A percentile compares a stretch with the other conserved stretches of the same genome.
Conservation (phyloP, 768 basidiomycete genomes). For the Sarcomyxa edulis region DNA sequence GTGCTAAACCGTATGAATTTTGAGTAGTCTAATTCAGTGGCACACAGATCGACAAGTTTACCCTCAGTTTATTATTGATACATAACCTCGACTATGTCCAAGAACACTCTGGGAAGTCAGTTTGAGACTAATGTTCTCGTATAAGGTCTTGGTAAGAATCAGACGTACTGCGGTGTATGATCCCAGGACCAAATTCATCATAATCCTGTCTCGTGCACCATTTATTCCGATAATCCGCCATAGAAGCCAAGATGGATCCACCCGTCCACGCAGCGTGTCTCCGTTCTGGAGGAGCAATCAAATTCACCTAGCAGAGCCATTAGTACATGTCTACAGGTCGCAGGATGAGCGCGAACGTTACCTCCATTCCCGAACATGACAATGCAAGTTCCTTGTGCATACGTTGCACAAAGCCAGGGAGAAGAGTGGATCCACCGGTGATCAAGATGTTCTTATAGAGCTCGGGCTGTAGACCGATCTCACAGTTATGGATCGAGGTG, state of each 20-base stretch:
- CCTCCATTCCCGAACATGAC: slow-evolving; percentile 87
- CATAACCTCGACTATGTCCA: no score
- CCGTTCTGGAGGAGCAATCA: slow-evolving; percentile 88
- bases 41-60: no score
- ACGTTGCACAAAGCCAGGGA: slow-evolving; percentile 92
- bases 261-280: slow-evolving; percentile 97
- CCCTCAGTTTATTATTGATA: no score
- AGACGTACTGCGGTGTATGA: slow-evolving; percentile 76
- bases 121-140: no score
- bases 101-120: no score
- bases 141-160: no score
- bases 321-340: slow-evolving; percentile 3
- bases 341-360: slow-evolving; percentile 15
- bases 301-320: slow-evolving; percentile 58
- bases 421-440: slow-evolving; percentile 92
- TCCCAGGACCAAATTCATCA: slow-evolving; percentile 77
- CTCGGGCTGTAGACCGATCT: slow-evolving; percentile 80
- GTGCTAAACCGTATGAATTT: no score
- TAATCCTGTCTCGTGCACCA: slow-evolving; percentile 95
- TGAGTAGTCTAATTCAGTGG: no score
- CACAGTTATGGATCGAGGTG: slow-evolving; percentile 85
- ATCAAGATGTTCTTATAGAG: slow-evolving; percentile 81
- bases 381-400: slow-evolving; percentile 92
- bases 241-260: slow-evolving; percentile 80
- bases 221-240: slow-evolving; percentile 94